Conservation (phyloP, 2,329 filamentous ascomycete genomes). For the Teratosphaeria viscida region DNA sequence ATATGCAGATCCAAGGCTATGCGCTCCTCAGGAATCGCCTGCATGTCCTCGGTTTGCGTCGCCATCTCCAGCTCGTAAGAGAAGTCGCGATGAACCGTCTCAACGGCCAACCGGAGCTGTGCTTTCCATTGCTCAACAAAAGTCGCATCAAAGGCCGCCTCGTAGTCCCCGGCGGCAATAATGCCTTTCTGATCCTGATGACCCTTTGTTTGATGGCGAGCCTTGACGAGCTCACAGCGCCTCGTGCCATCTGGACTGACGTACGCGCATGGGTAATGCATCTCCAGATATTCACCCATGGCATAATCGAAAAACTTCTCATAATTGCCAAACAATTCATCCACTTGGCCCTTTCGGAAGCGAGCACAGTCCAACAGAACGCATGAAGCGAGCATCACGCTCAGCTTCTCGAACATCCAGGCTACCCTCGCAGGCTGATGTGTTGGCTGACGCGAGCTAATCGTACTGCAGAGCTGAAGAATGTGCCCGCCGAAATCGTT, state of each 20-base stretch:
- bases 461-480: constrained; percentile 36
- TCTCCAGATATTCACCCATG: constrained; percentile 35
- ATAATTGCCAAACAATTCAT: constrained; percentile 33
- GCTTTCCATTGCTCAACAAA: constrained; percentile 20
- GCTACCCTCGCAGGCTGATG: constrained; percentile 20
- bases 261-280: constrained; percentile 39
- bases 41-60: constrained; percentile 16
- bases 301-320: constrained; percentile 34
- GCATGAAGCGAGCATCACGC: constrained; percentile 41
- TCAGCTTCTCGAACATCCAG: constrained; percentile 36
- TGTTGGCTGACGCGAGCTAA: constrained; percentile 26
- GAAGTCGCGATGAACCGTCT: constrained; percentile 20
- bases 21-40: constrained; percentile 20
- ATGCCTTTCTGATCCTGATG: constrained; percentile 38
- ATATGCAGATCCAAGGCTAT: constrained; percentile 22
- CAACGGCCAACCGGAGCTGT: constrained; percentile 21
- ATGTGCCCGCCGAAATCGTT: constrained; percentile 42
- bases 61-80: constrained; percentile 22
- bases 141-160: constrained; percentile 27
- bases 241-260: constrained; percentile 21
- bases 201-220: constrained; percentile 22
- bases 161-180: constrained; percentile 32
- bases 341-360: constrained; percentile 25
- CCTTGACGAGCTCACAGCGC: constrained; percentile 24
- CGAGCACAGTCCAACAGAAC: constrained; percentile 39